These are phyloP conservation scores for Fusarium mundagurra DNA, from an alignment of 2,329 filamentous ascomycete species.

Conservation along the genomic window DNA sequence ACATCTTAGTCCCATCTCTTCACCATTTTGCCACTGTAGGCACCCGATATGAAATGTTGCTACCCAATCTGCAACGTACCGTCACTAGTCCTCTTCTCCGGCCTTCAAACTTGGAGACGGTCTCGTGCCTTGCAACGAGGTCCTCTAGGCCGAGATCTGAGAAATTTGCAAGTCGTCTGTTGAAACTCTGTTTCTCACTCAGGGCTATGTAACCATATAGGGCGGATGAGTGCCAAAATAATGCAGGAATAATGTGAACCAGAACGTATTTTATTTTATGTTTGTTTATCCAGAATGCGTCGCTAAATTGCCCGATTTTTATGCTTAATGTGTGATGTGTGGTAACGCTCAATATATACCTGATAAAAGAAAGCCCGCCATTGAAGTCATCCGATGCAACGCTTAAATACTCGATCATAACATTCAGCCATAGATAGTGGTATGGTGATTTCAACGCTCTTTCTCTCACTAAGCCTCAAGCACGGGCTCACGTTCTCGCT, in stretches of 20 bases:
- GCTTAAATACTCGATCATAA: constrained; percentile 13
- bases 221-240: not conserved
- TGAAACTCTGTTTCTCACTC: not conserved
- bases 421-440: not conserved
- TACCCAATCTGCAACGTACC: constrained; percentile 6
- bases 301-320: constrained; percentile 26
- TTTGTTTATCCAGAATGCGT: constrained; percentile 20
- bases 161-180: not conserved
- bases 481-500: constrained; percentile 45
- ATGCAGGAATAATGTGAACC: not conserved
- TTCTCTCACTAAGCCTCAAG: constrained; percentile 27
- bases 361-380: not conserved
- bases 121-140: constrained; percentile 11
- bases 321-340: constrained; percentile 24
- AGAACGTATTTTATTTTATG: constrained; percentile 20
- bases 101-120: constrained; percentile 21
- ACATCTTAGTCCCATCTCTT: constrained; percentile 3
- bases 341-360: constrained; percentile 13
- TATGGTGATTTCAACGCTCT: not conserved
- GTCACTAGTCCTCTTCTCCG: constrained; percentile 3
- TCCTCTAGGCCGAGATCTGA: not conserved
- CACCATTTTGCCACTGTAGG: constrained; percentile 28
- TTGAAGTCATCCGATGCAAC: constrained; percentile 22
- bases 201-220: not conserved
- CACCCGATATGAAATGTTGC: constrained; percentile 10